phyloP scores from a whole-genome alignment of 2,329 filamentous ascomycete genomes.

The Hypocrella siamensis region DNA sequence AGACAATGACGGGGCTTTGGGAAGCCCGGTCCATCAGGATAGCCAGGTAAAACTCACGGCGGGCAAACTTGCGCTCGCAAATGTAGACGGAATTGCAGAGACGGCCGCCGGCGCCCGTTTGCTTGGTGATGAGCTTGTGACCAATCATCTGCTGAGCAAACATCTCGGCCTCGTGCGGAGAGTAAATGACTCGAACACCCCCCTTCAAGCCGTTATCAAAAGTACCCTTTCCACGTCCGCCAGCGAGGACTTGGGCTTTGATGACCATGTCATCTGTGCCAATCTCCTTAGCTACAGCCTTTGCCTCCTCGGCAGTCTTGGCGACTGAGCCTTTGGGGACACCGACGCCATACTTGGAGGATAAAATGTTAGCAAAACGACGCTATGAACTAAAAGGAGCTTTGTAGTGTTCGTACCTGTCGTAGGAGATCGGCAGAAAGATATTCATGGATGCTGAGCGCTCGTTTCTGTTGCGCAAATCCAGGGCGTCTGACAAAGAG shows the following conservation, averaged over 20 bases:
- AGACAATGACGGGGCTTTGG: slow-evolving; percentile 88
- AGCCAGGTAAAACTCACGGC: slow-evolving; percentile 96
- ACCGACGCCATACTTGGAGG: slow-evolving; percentile 71
- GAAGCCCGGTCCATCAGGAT: slow-evolving; percentile 93
- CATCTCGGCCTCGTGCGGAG: slow-evolving; percentile 89
- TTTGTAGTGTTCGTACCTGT: slow-evolving; percentile 45
- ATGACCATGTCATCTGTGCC: slow-evolving; percentile 96
- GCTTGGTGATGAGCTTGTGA: slow-evolving; percentile 98
- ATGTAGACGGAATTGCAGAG: slow-evolving; percentile 98
- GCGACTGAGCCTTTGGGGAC: slow-evolving; percentile 85
- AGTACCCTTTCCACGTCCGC: slow-evolving; percentile 91
- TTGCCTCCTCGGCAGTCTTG: slow-evolving; percentile 69
- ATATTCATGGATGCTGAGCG: slow-evolving; percentile 96
- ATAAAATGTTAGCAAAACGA: slow-evolving; percentile 5
- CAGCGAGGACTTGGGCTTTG: slow-evolving; percentile 97
- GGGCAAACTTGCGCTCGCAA: slow-evolving; percentile 98
- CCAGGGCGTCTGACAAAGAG: slow-evolving; percentile 44
- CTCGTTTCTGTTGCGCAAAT: slow-evolving; percentile 64
- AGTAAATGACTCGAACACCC: slow-evolving; percentile 97
- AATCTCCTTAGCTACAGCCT: slow-evolving; percentile 79
- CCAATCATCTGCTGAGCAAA: slow-evolving; percentile 99
- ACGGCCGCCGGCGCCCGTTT: slow-evolving; percentile 85
- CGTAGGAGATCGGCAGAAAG: slow-evolving; percentile 83
- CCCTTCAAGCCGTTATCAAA: slow-evolving; percentile 99
- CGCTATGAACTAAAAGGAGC: neutral